Conservation (phyloP, 495 filamentous ascomycete species). For the Aspergillus asperescens region DNA sequence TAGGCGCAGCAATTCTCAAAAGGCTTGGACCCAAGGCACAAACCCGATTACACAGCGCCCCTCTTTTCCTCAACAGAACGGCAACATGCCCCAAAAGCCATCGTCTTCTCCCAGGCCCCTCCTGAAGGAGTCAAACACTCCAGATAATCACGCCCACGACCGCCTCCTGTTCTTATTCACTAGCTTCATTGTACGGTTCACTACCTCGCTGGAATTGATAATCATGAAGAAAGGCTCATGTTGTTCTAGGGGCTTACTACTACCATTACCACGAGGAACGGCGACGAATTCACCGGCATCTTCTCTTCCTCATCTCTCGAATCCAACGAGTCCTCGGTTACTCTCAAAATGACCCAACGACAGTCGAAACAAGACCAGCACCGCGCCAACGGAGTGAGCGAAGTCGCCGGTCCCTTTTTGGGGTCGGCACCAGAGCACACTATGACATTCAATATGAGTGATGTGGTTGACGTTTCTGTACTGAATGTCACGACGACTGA, state of each 20-base stretch:
- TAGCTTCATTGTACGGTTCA: constrained; percentile 55
- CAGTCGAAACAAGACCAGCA: constrained; percentile 43
- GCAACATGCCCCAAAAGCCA: constrained; percentile 43
- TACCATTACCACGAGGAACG: constrained; percentile 61
- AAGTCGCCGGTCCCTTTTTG: constrained; percentile 48
- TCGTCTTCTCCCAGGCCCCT: constrained; percentile 36
- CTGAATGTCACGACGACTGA: constrained; percentile 49
- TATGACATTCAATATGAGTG: constrained; percentile 77
- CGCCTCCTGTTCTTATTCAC: constrained; percentile 59
- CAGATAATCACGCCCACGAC: constrained; percentile 62
- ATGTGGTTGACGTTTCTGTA: constrained; percentile 63
- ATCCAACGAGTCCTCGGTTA: constrained; percentile 54
- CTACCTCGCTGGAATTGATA: neutral
- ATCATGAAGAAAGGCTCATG: constrained; percentile 16
- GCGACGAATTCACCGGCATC: constrained; percentile 69
- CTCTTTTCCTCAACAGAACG: constrained; percentile 49
- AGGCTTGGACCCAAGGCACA: constrained; percentile 58
- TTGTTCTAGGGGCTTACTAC: constrained; percentile 58
- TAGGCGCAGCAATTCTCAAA: constrained; percentile 50
- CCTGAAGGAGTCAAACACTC: constrained; percentile 48
- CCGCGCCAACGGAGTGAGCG: constrained; percentile 53
- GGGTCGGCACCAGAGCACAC: constrained; percentile 58
- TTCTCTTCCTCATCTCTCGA: constrained; percentile 58
- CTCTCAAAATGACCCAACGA: constrained; percentile 79
- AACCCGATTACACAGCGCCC: constrained; percentile 62